phyloP scores from a whole-genome alignment of 495 filamentous ascomycete species.

The Massariosphaeria phaeospora region DNA sequence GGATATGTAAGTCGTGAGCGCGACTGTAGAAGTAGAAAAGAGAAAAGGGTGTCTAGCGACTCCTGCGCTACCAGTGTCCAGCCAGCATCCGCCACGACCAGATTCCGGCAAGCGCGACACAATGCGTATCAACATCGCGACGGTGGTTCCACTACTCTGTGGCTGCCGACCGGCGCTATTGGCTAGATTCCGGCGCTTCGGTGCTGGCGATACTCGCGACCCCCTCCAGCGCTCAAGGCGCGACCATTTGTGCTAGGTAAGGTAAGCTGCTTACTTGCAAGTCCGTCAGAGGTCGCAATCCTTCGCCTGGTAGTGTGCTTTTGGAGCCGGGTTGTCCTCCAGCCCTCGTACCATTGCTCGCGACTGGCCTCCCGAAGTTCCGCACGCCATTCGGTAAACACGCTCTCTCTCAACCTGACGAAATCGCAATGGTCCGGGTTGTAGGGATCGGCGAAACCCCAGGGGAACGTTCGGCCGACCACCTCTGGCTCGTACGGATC shows the following conservation, averaged over 20 bases:
- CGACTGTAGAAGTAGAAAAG: too few relatives aligned
- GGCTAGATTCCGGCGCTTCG: slow-evolving; percentile 14
- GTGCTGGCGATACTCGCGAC: slow-evolving; percentile 12
- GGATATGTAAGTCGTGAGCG: too few relatives aligned
- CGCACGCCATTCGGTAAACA: slow-evolving; percentile 88
- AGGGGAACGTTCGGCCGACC: slow-evolving; percentile 82
- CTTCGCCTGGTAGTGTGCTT: slow-evolving; percentile 14
- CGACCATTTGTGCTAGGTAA: slow-evolving; percentile 17
- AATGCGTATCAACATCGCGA: too few relatives aligned
- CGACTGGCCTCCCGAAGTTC: slow-evolving; percentile 89
- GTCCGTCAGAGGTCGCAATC: slow-evolving; percentile 18
- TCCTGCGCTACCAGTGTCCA: too few relatives aligned
- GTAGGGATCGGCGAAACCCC: slow-evolving; percentile 94
- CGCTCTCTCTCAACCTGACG: slow-evolving; percentile 78
- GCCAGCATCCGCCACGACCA: too few relatives aligned
- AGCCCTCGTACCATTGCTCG: slow-evolving; percentile 93
- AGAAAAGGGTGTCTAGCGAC: too few relatives aligned
- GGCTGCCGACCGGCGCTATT: neutral
- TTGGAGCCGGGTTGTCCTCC: slow-evolving; percentile 71
- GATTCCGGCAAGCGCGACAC: too few relatives aligned
- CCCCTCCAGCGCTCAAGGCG: slow-evolving; percentile 15
- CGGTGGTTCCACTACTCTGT: too few relatives aligned
- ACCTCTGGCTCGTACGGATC: slow-evolving; percentile 70
- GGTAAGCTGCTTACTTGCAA: slow-evolving; percentile 12
- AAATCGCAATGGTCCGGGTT: slow-evolving; percentile 92